A percentile compares a stretch with the other conserved stretches of the same genome.
These are phyloP conservation scores for Diospyros lotus DNA, from an alignment of 148 eudicot genomes.

Conservation along the genomic window DNA sequence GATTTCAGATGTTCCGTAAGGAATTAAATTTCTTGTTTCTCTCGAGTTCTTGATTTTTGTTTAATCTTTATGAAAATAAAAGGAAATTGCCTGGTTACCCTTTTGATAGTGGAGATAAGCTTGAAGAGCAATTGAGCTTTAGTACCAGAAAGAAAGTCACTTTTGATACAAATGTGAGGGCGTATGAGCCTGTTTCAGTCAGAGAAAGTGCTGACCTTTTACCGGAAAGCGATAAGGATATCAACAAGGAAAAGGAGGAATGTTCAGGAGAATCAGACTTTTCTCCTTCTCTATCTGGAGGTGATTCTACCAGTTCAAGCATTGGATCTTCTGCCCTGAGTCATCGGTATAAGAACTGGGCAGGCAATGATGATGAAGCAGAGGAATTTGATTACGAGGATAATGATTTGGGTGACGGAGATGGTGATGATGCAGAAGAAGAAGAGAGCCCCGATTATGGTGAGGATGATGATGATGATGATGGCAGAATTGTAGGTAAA, in stretches of 20 bases:
- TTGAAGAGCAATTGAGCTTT: conserved; percentile 36
- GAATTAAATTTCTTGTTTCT: conserved; percentile 8
- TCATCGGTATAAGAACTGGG: conserved; percentile 67
- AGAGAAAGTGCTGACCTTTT: conserved; percentile 36
- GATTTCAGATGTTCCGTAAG: conserved; percentile 24
- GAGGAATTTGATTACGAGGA: conserved; percentile 40
- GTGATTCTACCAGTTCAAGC: conserved; percentile 48
- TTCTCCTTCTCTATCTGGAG: conserved; percentile 34
- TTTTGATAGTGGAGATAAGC: conserved; percentile 27
- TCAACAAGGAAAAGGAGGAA: conserved; percentile 25
- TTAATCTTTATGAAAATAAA: background rate
- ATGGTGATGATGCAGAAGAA: conserved; percentile 22
- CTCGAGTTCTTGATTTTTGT: background rate
- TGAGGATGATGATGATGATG: conserved; percentile 25
- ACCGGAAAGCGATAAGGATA: conserved; percentile 19
- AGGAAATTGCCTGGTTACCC: background rate
- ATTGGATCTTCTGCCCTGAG: conserved; percentile 57
- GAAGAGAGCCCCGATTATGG: conserved; percentile 28
- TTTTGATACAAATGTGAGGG: conserved; percentile 59
- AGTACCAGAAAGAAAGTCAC: conserved; percentile 56
- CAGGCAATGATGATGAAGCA: conserved; percentile 56
- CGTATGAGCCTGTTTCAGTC: conserved; percentile 46
- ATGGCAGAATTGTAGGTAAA: conserved; percentile 21
- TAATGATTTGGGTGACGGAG: conserved; percentile 40
- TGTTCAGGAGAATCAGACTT: conserved; percentile 21